Base-by-base conservation (phyloP, 495 filamentous ascomycete genomes). In the Pyronema domesticum region DNA sequence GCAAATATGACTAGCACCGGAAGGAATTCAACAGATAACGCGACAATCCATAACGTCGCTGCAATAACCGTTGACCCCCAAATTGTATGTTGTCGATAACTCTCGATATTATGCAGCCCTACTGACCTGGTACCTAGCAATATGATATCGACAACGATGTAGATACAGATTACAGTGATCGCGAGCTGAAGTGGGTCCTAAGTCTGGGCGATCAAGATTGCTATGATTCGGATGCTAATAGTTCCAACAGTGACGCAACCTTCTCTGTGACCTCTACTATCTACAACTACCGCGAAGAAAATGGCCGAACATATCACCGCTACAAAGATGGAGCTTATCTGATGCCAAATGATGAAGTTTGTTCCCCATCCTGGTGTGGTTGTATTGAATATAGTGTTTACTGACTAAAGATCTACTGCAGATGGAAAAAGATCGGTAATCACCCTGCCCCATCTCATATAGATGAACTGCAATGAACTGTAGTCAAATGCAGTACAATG, bases 281-380 rank as follows among this genome's bases (percentile, higher is more conserved):
- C 13, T n/a, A 14, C 37, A 2, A 30, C 35, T 43, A 53, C 33
- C 10, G n/a, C n/a, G 11, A 48, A 4, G 52, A 54, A 30, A 54
- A 54, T 34, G 39, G 40, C 0, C 37, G 52, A 9, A 45, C 40
- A 14, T 64, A 64, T 19, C 61, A 63, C 34, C 57, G 57, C 6
- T 58, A 60, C 49, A 60, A 47, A 45, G 60, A 58, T n/a, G 62
- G 60, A 36, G 17, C 43, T 4, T 64, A 64, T 35, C 19, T 50
- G 11, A 53, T 58, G 57, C 55, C 62, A 50, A 63, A 58, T 37
- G 62, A 63, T 45, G 62, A 63, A 52, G 51, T 59, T 51, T 34
- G 39, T 44, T 17, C 36, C 37, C 15, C 14, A 42, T n/a, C 15
- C 37, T 23, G 8, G 18, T 9, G 13, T 15, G 6, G 5, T 3